A percentile compares a stretch with the other conserved stretches of the same genome.
Evolutionary conservation across 805 yeast species (phyloP).

Genomic region (Ogataea parapolymorpha): DNA sequence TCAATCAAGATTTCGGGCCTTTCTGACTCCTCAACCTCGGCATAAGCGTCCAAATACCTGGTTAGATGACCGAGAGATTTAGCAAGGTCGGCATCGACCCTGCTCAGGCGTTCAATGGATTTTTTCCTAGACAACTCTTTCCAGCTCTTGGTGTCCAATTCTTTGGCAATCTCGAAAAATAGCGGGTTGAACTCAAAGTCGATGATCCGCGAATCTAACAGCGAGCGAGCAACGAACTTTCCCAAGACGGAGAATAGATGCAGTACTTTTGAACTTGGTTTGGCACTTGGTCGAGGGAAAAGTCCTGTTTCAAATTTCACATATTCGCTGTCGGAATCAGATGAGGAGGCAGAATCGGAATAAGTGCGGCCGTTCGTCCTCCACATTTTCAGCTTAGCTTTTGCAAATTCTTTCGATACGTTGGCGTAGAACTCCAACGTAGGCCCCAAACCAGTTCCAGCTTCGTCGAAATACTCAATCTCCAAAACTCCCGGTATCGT

Average conservation of each 20-base stretch:
- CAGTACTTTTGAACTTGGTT: conserved; percentile 35
- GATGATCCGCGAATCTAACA: conserved; percentile 81
- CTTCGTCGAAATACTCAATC: conserved; percentile 85
- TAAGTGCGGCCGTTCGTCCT: conserved; percentile 35
- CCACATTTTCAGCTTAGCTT: conserved; percentile 64
- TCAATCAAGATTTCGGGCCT: conserved; percentile 17
- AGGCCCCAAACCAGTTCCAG: conserved; percentile 96
- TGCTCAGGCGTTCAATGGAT: conserved; percentile 37
- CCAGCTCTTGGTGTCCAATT: conserved; percentile 17
- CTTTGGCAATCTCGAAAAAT: conserved; percentile 61
- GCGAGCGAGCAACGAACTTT: conserved; percentile 78
- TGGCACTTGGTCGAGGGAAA: conserved; percentile 63
- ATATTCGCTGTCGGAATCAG: conserved; percentile 8
- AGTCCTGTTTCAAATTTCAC: conserved; percentile 45
- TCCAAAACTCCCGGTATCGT: conserved; percentile 78
- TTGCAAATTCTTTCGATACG: conserved; percentile 72
- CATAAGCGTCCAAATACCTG: conserved; percentile 35
- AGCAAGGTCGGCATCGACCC: conserved; percentile 58
- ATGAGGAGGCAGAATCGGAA: conserved; percentile 5
- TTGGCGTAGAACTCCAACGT: conserved; percentile 87
- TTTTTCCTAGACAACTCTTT: conserved; percentile 13
- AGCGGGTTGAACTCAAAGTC: conserved; percentile 74
- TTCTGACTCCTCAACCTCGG: conserved; percentile 4
- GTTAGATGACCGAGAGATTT: conserved; percentile 52
- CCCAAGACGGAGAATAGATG: conserved; percentile 69